phyloP scores from a whole-genome alignment of 371 early-diverging fungal genomes.

The Capillidium rhysosporum region DNA sequence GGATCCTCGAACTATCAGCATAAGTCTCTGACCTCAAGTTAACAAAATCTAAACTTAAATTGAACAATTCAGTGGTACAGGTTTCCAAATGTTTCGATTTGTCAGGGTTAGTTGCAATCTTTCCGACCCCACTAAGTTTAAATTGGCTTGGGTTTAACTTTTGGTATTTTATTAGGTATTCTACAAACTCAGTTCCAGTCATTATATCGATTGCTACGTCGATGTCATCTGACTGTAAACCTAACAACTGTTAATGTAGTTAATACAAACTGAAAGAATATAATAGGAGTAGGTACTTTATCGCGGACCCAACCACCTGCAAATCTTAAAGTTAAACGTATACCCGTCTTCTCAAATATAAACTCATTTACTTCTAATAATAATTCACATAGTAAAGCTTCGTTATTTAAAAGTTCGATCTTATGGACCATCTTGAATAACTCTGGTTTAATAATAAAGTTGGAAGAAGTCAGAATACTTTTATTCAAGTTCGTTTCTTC shows the following conservation, averaged over 20 bases:
- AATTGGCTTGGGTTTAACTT: not conserved
- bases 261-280: conserved; percentile 1
- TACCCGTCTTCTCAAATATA: too few relatives aligned
- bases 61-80: conserved; percentile 71
- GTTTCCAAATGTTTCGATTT: conserved; percentile 99
- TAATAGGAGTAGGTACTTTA: conserved; percentile 35
- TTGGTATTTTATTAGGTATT: conserved; percentile 36
- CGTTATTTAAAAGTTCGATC: too few relatives aligned
- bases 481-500: too few relatives aligned
- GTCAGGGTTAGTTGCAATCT: conserved; percentile 88
- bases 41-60: conserved; percentile 83
- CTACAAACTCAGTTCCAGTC: conserved; percentile 91
- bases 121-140: conserved; percentile 28
- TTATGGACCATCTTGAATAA: too few relatives aligned
- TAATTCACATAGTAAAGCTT: too few relatives aligned
- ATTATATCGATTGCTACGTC: conserved; percentile 93
- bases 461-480: too few relatives aligned
- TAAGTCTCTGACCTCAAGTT: conserved; percentile 91
- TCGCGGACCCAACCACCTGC: conserved; percentile 99
- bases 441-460: too few relatives aligned
- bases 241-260: conserved; percentile 44
- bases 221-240: conserved; percentile 73
- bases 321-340: conserved; percentile 34
- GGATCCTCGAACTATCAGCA: conserved; percentile 65
- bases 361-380: too few relatives aligned